Evolutionary conservation across 2,329 filamentous ascomycete genomes (phyloP), one percentile per base, ranked within the genome.

Genomic region (Neofusicoccum parvum): DNA sequence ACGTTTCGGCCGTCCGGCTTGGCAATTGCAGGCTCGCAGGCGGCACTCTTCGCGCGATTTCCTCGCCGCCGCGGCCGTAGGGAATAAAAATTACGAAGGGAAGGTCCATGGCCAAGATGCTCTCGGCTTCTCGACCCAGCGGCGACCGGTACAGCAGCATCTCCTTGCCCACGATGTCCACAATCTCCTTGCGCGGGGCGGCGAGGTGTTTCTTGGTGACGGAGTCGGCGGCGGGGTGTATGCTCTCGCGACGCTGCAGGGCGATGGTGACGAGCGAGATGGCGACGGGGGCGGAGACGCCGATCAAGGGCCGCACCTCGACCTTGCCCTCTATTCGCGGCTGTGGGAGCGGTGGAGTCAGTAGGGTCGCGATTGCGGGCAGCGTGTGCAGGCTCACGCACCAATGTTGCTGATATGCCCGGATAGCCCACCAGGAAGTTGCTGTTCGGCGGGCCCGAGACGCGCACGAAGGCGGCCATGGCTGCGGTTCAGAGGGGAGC

Each of bases 61-160:
- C 95, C 77, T 96, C 92, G 65, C 94, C 93, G 56, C 92, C 92
- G 71, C 93, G 88, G 45, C 94, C 94, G 75, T 94, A 98, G 2
- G 95, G 95, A 75, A 99, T 97, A 79, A 98, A 98, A 66, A 99
- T 87, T 48, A 98, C 92, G 76, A 99, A 99, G 0, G 95, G 95
- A 17, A 99, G 83, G 78, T 99, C 95, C 95, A 99, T 98, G 71
- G 91, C 90, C 68, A 97, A 89, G 66, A 99, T 90, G 72, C 87
- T 92, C 76, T 98, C 95, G 53, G 90, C 89, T 74, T 97, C 92
- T 76, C 88, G 91, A 53, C 93, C 94, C 2, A 90, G 86, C 1
- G 90, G 86, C 78, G 94, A 97, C 70, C 94, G 88, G 77, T 94
- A 98, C 64, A 99, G 82, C 41, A 98, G 84, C 80, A 97, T 90